Evolutionary conservation across 1,284 basidiomycete genomes (phyloP).

Genomic region (Melanopsichium pennsylvanicum): DNA sequence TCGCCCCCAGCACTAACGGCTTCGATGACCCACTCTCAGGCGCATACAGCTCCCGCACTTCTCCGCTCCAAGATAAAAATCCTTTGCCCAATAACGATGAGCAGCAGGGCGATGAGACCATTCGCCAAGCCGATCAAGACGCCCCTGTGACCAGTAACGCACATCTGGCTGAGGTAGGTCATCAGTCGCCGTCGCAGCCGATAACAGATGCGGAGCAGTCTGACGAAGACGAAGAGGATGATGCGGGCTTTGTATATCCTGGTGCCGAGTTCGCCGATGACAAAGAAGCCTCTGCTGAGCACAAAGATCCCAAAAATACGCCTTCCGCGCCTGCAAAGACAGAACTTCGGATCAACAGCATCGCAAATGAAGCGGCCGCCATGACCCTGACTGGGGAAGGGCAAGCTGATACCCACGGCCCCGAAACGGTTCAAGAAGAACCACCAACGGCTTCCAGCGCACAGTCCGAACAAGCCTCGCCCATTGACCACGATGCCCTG

Average conservation of each 20-base stretch:
- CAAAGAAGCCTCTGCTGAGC: not conserved
- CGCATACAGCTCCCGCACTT: constrained; percentile 11
- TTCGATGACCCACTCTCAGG: constrained; percentile 27
- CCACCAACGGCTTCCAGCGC: not conserved
- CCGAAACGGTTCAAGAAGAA: not conserved
- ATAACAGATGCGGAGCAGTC: not conserved
- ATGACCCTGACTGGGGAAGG: not conserved
- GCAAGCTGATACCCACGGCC: not conserved
- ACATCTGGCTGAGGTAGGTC: no score
- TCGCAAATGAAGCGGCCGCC: not conserved
- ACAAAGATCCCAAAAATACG: not conserved
- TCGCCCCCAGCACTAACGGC: constrained; percentile 3
- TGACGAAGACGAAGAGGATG: constrained; percentile 16
- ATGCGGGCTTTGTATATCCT: constrained; percentile 34
- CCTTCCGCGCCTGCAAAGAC: not conserved
- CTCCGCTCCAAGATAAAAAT: not conserved
- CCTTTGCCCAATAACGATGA: not conserved
- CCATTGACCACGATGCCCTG: constrained; percentile 40
- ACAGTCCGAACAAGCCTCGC: not conserved
- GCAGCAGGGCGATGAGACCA: not conserved
- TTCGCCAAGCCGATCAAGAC: not conserved
- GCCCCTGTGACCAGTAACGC: not conserved
- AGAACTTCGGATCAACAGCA: not conserved
- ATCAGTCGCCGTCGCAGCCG: not conserved
- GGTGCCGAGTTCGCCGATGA: not conserved